Base-by-base conservation (phyloP, 1,284 basidiomycete genomes). In the Cerrena zonata region DNA sequence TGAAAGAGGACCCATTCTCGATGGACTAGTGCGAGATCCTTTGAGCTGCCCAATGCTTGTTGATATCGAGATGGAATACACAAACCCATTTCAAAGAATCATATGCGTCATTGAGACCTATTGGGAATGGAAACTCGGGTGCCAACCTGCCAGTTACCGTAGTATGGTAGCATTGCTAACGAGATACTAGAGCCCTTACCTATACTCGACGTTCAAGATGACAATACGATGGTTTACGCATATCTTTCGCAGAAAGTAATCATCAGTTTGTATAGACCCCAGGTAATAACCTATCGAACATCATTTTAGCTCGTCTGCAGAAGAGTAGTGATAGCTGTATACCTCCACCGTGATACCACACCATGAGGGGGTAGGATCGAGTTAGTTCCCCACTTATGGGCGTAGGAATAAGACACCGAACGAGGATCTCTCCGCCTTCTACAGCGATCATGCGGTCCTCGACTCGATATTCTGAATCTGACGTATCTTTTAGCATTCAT, bases 41-140 rank as follows among this genome's bases (percentile, higher is more conserved):
- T 2, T 37, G 42, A 22, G 18, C 2, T 15, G 5, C 2, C 15
- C 7, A 41, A 18, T 7, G 18, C 39, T 5, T 25, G 7, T n/a
- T 50, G n/a, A 36, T n/a, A n/a, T n/a, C n/a, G n/a, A n/a, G 21
- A 25, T 36, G 11, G 18, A 12, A 15, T 19, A 4, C 5, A 25
- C 54, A 15, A 27, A 66, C 63, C 62, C 69, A 72, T 55, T 64
- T 59, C 2, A 72, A 54, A 1, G 66, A 60, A 5, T 65, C 64
- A 34, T 65, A 66, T n/a, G 64, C 58, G 49, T 76, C 74, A 13
- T 71, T 61, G 3, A 69, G 57, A 0, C 65, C 63, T 0, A 61
- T 64, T 0, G 74, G 74, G 58, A 67, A 75, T 0, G 67, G 66
- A 49, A 68, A 52, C 45, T 71, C 68, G 0, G 74, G 74, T 1